Base-by-base conservation (phyloP, 2,329 filamentous ascomycete species). In the Pseudogymnoascus sp. region DNA sequence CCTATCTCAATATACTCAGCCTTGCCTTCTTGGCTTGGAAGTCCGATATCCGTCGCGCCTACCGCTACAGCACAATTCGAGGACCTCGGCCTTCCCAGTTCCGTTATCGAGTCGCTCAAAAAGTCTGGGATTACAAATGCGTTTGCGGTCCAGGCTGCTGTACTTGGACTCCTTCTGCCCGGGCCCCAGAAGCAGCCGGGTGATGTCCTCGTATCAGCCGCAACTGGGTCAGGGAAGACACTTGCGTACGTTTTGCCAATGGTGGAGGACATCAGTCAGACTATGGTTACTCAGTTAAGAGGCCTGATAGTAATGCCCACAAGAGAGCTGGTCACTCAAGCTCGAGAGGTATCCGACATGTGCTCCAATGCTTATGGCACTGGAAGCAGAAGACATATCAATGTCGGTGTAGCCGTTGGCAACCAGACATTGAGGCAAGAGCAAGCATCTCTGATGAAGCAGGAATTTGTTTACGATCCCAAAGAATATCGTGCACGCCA, bases 181-280 rank as follows among this genome's bases (percentile, higher is more conserved):
- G 84, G 82, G 0, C 81, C 83, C 44, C 79, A 82, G 63, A 78
- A 83, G 37, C 82, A 86, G 37, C 77, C 83, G 1, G 89, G 91
- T 4, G 95, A 99, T 73, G 76, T 99, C 4, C 88, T 96, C 50
- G 88, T 99, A 2, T 95, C 92, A 7, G 95, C 96, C 0, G 90
- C 93, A 1, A 99, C 95, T 0, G 95, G 95, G 7, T 97, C 95
- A 0, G 95, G 95, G 63, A 99, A 99, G 74, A 99, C 95, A 0
- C 76, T 99, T 15, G 89, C 93, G 0, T 99, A 99, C 71, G 85
- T 93, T 0, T 78, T 99, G 2, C 95, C 95, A 0, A 86, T 99
- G 64, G 83, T 96, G 3, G 85, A 91, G 53, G 87, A 88, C 60
- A 78, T 99, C 59, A 87, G 88, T 67, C 79, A 83, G 33, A 82